phyloP scores from a whole-genome alignment of 1,284 basidiomycete genomes.

The Melampsora larici-populina region DNA sequence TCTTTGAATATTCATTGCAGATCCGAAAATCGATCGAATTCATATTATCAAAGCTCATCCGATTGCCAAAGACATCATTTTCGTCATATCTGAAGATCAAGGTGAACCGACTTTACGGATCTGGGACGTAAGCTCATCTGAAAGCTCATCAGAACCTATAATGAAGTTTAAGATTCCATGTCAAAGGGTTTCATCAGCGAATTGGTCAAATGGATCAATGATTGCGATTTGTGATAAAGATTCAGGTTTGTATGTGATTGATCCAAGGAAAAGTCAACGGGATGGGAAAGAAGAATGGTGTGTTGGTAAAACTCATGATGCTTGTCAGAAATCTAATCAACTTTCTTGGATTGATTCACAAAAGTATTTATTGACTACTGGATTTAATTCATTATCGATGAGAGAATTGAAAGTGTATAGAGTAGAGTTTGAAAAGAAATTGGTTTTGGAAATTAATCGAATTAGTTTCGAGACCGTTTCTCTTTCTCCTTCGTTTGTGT shows the following conservation, averaged over 20 bases:
- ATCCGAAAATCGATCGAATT: conserved; percentile 54
- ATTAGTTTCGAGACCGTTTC: conserved; percentile 56
- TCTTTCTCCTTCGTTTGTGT: conserved; percentile 57
- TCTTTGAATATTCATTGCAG: no score
- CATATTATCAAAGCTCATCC: conserved; percentile 55
- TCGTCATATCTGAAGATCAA: conserved; percentile 55
- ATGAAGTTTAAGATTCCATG: conserved; percentile 1
- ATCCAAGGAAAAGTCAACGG: conserved; percentile 51
- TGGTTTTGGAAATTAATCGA: conserved; percentile 48
- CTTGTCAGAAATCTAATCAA: conserved; percentile 54
- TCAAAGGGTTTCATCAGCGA: conserved; percentile 51
- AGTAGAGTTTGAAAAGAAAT: conserved; percentile 41
- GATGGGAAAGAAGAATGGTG: conserved; percentile 24
- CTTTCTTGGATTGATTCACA: conserved; percentile 55
- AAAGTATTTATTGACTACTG: conserved; percentile 54
- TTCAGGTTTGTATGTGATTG: conserved; percentile 54
- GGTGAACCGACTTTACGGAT: conserved; percentile 52
- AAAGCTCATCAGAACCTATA: background rate
- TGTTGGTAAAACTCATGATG: conserved; percentile 54
- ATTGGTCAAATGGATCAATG: conserved; percentile 53
- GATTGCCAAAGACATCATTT: conserved; percentile 54
- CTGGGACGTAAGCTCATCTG: conserved; percentile 48
- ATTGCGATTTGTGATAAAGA: conserved; percentile 57
- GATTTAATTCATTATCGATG: conserved; percentile 56
- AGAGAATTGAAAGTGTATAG: conserved; percentile 56